Evolutionary conservation across 768 basidiomycete genomes (phyloP), one percentile per base, ranked within the genome.

Genomic region (Termitomyces sp.): DNA sequence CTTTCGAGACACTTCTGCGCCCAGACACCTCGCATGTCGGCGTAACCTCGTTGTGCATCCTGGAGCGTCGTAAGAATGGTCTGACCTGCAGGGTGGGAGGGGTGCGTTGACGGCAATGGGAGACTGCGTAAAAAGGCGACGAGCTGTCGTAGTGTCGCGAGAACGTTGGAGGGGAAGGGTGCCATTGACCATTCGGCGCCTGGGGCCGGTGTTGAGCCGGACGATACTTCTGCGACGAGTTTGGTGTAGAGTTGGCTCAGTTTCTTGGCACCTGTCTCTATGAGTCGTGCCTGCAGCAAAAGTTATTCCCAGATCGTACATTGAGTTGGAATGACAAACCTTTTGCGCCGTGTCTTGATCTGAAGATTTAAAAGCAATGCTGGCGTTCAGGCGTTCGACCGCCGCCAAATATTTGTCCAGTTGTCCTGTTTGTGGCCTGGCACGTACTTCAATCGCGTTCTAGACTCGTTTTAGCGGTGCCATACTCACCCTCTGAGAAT

Each of bases 11-110:
- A 88, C 66, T 87, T 91, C 61, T 80, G 81, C 44, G 77, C 80
- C 92, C 92, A 93, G 13, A 76, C 79, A 12, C 91, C 90, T 30
- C 92, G 82, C 90, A 93, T 93, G 63, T 93, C 91, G 0, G 89
- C 91, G 61, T 90, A 93, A 1, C 91, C 91, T 57, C 80, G 79
- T 71, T 91, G 90, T 6, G 90, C 89, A 20, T 93, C 91, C 66
- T 79, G 84, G 8, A 94, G 70, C 2, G 88, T 86, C 2, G 79
- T 67, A 23, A 84, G 73, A 47, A 93, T 92, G 3, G 76, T 75
- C 5, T 77, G 78, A 0, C 89, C 82, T 7, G 89, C 89, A 0
- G 89, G 89, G 67, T 93, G 91, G 0, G 91, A 89, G 1, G 91
- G 91, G 64, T 93, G 90, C 0, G 91, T 91, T 0, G 87, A 76